Evolutionary conservation across 495 filamentous ascomycete genomes (phyloP).

Genomic region (Penicillium pancosmium): DNA sequence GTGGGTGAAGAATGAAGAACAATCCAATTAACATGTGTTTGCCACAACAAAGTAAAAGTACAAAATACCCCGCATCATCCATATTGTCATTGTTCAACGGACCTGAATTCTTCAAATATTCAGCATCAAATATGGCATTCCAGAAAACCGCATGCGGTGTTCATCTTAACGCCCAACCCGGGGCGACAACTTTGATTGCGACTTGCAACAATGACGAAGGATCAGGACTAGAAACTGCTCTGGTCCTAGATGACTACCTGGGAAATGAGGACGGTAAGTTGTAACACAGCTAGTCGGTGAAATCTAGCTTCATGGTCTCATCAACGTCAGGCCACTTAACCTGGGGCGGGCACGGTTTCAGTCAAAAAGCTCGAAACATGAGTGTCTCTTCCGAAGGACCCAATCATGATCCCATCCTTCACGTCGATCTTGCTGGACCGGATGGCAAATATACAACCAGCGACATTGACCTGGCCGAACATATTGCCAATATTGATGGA

Average conservation of each 20-base stretch:
- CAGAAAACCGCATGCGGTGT: slow-evolving; percentile 19
- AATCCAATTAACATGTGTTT: not conserved
- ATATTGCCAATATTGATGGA: slow-evolving; percentile 19
- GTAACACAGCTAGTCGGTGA: not conserved
- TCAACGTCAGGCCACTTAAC: slow-evolving; percentile 11
- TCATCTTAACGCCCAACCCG: slow-evolving; percentile 9
- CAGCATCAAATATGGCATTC: slow-evolving; percentile 17
- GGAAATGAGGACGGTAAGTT: slow-evolving; percentile 20
- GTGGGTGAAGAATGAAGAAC: not conserved
- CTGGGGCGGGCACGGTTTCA: slow-evolving; percentile 18
- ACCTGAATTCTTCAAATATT: not conserved
- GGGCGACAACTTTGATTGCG: slow-evolving; percentile 10
- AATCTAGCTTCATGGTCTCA: not conserved
- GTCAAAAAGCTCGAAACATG: slow-evolving; percentile 13
- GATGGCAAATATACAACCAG: slow-evolving; percentile 7
- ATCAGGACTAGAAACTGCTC: slow-evolving; percentile 11
- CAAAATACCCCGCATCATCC: not conserved
- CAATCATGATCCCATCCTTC: slow-evolving; percentile 14
- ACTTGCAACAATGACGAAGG: slow-evolving; percentile 27
- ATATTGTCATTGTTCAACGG: not conserved
- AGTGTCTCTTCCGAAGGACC: slow-evolving; percentile 13
- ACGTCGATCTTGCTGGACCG: slow-evolving; percentile 11
- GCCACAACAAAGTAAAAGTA: not conserved
- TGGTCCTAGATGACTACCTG: slow-evolving; percentile 17
- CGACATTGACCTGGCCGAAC: slow-evolving; percentile 11